Evolutionary conservation across 192 early-diverging fungal genomes (phyloP).

Genomic region (Entomortierella chlamydospora): DNA sequence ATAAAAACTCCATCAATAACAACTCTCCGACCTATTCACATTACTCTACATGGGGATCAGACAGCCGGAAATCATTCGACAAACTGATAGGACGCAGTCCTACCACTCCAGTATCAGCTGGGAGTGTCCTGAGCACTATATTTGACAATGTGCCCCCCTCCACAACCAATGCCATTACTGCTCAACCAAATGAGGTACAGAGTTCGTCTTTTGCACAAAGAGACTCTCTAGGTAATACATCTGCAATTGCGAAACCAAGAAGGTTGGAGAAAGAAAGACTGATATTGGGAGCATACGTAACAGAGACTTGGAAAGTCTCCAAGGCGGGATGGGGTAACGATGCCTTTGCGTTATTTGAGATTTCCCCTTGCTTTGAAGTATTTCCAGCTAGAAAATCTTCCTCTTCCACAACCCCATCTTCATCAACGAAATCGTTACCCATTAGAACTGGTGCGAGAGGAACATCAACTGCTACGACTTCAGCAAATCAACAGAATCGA

Average conservation of each 20-base stretch:
- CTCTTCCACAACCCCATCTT: conserved; percentile 20
- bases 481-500: not conserved
- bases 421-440: not conserved
- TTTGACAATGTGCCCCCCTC: conserved; percentile 16
- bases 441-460: conserved; percentile 4
- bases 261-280: conserved; percentile 29
- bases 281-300: conserved; percentile 60
- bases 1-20: conserved; percentile 18
- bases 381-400: conserved; percentile 46
- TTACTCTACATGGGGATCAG: conserved; percentile 3
- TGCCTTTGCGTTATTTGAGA: conserved; percentile 60
- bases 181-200: not conserved
- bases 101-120: conserved; percentile 8
- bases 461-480: not conserved
- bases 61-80: conserved; percentile 19
- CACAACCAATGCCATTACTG: not conserved
- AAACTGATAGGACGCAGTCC: conserved; percentile 10
- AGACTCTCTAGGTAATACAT: not conserved
- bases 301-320: conserved; percentile 65
- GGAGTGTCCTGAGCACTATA: conserved; percentile 23
- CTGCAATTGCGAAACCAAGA: not conserved
- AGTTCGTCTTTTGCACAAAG: not conserved
- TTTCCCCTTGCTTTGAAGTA: conserved; percentile 57
- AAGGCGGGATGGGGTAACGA: conserved; percentile 61
- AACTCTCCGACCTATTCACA: conserved; percentile 24